Conservation (phyloP, 2,329 filamentous ascomycete species). For the Scedosporium aurantiacum region DNA sequence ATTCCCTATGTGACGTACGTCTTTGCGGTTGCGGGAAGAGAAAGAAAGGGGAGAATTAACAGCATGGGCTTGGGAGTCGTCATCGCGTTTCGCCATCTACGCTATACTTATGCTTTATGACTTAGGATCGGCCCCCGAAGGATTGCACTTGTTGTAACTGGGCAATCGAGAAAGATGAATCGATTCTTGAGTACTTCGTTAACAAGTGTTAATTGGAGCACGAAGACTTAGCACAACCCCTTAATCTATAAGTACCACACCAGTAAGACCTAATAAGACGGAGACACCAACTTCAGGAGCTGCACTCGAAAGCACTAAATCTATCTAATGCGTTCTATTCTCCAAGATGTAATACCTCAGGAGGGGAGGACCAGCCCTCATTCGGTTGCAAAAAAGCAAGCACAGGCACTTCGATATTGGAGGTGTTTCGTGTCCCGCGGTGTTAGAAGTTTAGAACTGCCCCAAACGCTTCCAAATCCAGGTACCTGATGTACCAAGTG, state of each 20-base stretch:
- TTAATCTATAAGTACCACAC: neutral
- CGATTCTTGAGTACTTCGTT: neutral
- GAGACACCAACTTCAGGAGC: neutral
- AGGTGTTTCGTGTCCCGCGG: neutral
- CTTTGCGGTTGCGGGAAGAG: neutral
- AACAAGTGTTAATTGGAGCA: neutral
- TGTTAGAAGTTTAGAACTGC: neutral
- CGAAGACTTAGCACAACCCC: neutral
- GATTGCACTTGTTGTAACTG: too few relatives aligned
- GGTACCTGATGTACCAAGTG: neutral
- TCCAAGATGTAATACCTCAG: too few relatives aligned
- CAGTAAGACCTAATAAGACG: neutral
- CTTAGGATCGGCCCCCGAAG: neutral
- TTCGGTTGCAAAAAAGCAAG: neutral
- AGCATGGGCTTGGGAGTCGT: neutral
- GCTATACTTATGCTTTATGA: neutral
- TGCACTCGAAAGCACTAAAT: too few relatives aligned
- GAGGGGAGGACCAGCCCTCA: too few relatives aligned
- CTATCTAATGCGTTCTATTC: too few relatives aligned
- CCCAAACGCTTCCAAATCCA: neutral
- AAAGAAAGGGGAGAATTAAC: neutral
- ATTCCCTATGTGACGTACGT: neutral
- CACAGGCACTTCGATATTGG: neutral
- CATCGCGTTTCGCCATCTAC: conserved; percentile 4
- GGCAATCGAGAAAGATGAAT: too few relatives aligned